Base-by-base conservation (phyloP, 225 moss, liverwort and hornwort genomes). In the Ulota crispa region DNA sequence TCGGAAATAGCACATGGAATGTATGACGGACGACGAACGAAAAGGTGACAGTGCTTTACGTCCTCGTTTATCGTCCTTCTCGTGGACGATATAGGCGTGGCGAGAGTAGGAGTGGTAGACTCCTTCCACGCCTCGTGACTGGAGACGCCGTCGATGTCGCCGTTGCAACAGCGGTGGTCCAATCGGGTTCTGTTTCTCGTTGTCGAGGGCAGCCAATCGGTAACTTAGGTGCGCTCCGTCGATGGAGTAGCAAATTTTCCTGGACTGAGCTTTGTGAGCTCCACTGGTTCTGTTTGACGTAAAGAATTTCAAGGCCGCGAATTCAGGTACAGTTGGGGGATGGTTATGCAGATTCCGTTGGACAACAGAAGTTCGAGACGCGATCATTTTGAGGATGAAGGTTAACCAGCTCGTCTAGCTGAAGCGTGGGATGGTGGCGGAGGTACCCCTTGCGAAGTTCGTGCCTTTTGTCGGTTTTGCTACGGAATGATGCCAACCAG, bases 121-220 rank as follows among this genome's bases (percentile, higher is more conserved):
- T 54, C 36, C 55, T 73, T 60, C 75, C 43, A 45, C 45, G 63
- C 63, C 76, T 76, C 47, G 63, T 43, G 76, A 43, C 78, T 64
- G 26, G 72, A 31, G 83, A 64, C 43, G 65, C 71, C 78, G 78
- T 72, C 70, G 77, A 54, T 63, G 64, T 14, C 63, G 76, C 63
- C 63, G 63, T 28, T 62, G 39, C 24, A 8, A 61, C 26, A 18
- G 32, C 34, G 61, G 9, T 9, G 55, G 28, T 14, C 13, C 32
- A 67, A 60, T 50, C 61, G 21, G 60, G 68, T 68, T 68, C 26
- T 8, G 19, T 32, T 56, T 50, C 18, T 50, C 50, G 39, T 62
- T 26, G 21, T 72, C 3, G 32, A 23, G 15, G 16, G 3, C 6
- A 27, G 28, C 72, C 72, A 54, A 54, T 72, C 32, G 23, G 23